phyloP scores from a whole-genome alignment of 306 rosid genomes.

The Vigna angularis region DNA sequence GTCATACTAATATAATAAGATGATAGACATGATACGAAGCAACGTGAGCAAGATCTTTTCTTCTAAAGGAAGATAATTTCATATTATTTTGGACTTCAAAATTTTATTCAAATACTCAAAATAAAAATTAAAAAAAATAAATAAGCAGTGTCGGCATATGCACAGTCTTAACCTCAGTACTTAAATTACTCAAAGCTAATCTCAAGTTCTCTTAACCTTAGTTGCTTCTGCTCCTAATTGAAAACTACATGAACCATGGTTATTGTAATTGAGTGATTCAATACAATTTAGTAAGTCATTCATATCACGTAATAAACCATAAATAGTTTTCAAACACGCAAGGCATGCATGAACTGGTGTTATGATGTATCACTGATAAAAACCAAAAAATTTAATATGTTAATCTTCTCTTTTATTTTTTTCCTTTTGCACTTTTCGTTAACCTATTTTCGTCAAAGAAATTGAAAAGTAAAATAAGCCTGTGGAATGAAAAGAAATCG shows the following conservation, averaged over 20 bases:
- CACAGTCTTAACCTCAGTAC: neutral
- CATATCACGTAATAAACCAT: neutral
- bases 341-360: neutral
- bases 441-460: neutral
- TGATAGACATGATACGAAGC: conserved; percentile 5
- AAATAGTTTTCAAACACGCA: neutral
- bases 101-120: neutral
- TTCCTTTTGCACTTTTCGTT: neutral
- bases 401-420: neutral
- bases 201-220: too few species aligned
- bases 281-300: neutral
- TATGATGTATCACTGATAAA: neutral
- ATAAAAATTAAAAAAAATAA: neutral
- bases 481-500: neutral
- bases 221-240: neutral
- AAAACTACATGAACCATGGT: neutral
- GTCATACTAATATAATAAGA: neutral
- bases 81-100: conserved; percentile 10
- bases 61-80: conserved; percentile 23
- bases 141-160: neutral
- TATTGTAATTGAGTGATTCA: neutral
- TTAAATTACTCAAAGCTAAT: too few species aligned
- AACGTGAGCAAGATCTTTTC: neutral
- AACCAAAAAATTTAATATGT: neutral
- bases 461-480: neutral